phyloP scores from a whole-genome alignment of 441 rosid species.

The Pelargonium citronellum region DNA sequence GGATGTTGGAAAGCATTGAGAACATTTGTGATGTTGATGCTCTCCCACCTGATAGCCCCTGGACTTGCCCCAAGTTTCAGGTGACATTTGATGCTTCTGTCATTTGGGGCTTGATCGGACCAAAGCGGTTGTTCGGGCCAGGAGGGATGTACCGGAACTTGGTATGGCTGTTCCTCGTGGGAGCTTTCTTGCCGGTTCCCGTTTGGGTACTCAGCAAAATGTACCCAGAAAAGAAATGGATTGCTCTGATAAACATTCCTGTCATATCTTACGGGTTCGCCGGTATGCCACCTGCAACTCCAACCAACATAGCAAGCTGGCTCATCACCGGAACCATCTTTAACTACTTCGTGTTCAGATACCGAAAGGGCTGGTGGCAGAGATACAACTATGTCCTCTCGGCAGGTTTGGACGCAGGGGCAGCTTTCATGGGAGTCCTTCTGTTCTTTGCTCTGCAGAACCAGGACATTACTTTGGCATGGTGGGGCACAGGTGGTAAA shows the following conservation, averaged over 20 bases:
- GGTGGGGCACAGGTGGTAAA: conserved; percentile 71
- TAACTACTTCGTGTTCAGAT: conserved; percentile 63
- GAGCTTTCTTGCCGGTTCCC: conserved; percentile 58
- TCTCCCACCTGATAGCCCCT: conserved; percentile 63
- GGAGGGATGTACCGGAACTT: conserved; percentile 55
- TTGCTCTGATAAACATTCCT: conserved; percentile 69
- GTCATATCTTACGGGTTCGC: conserved; percentile 68
- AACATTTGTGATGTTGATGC: conserved; percentile 67
- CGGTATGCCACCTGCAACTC: conserved; percentile 72
- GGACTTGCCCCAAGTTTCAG: conserved; percentile 76
- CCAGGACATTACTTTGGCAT: conserved; percentile 46
- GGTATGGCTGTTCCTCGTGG: conserved; percentile 80
- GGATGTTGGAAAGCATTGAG: conserved; percentile 55
- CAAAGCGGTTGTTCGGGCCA: conserved; percentile 58
- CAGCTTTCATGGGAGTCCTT: conserved; percentile 92
- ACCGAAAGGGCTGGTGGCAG: conserved; percentile 71
- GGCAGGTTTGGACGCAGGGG: conserved; percentile 90
- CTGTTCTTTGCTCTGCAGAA: conserved; percentile 87
- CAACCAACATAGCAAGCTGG: conserved; percentile 71
- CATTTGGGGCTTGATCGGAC: conserved; percentile 85
- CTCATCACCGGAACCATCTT: conserved; percentile 64
- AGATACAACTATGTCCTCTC: conserved; percentile 82
- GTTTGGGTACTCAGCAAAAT: conserved; percentile 62
- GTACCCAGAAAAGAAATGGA: conserved; percentile 69
- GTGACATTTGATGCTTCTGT: conserved; percentile 86